Base-by-base conservation (phyloP, 2,329 filamentous ascomycete genomes). In the Colletotrichum agaves region DNA sequence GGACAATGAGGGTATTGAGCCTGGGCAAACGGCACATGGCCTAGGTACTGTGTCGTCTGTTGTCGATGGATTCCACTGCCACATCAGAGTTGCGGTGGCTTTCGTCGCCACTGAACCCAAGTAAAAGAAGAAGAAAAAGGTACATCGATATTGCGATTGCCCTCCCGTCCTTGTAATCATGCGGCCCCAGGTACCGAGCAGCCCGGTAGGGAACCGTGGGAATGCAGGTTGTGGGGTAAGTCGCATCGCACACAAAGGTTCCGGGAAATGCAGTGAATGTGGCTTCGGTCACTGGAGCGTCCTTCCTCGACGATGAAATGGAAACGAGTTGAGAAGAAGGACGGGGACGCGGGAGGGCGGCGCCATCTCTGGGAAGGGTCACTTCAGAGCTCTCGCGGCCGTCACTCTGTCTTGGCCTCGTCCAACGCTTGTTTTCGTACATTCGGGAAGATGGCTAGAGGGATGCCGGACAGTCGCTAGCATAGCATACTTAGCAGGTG, bases 201-300 rank as follows among this genome's bases (percentile, higher is more conserved):
- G 44, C 15, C 31, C 59, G 13, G 49, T 47, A 65, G 33, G 52
- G 37, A 63, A 57, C 21, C 52, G 35, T 50, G 61, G 52, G 60
- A 58, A 58, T 23, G 64, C 50, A 27, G 50, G 52, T n/a, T 63
- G 64, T 67, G 64, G 64, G 60, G 64, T 67, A 63, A 21, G 59
- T 63, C 35, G 39, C 52, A 67, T 63, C 39, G 60, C 52, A 67
- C 52, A 67, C 60, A 57, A 19, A 47, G 46, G 47, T 59, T 52
- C 63, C 21, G 52, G 43, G 19, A 63, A 63, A 46, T 50, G 59
- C 13, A 49, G 8, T 49, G 46, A 49, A 23, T 50, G 44, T 44
- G 47, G n/a, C 39, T 49, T 27, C 39, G 33, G 27, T 53, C 12
- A n/a, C 17, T n/a, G 19, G 41, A 19, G 46, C 46, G 21, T 23